These are phyloP conservation scores for Candida pseudocylindracea DNA, from an alignment of 1,139 yeast genomes.

Conservation along the genomic window DNA sequence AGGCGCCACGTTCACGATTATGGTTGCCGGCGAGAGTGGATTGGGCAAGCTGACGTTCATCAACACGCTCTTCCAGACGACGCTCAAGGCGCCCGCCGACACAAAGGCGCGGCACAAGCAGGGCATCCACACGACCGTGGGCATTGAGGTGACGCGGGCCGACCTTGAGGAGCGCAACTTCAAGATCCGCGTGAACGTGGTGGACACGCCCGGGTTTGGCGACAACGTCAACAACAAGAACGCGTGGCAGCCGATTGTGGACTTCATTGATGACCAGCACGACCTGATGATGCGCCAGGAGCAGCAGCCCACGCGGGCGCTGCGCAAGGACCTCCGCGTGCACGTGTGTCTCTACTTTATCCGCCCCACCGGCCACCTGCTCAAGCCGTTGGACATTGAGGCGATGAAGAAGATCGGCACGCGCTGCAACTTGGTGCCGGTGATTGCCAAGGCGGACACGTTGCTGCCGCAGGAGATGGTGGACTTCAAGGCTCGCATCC, in stretches of 20 bases:
- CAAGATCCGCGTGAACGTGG: slow-evolving; percentile 60
- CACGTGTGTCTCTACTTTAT: slow-evolving; percentile 92
- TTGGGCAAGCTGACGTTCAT: slow-evolving; percentile 86
- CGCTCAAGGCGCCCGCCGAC: slow-evolving; percentile 27
- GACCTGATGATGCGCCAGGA: slow-evolving; percentile 90
- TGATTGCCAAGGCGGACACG: slow-evolving; percentile 90
- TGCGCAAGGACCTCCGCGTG: slow-evolving; percentile 67
- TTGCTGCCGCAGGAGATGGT: slow-evolving; percentile 65
- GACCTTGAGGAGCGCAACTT: slow-evolving; percentile 85
- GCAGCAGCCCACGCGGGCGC: slow-evolving; percentile 66
- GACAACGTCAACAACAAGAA: slow-evolving; percentile 86
- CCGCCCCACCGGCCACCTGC: slow-evolving; percentile 88
- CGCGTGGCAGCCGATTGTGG: slow-evolving; percentile 86
- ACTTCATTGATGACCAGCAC: slow-evolving; percentile 92
- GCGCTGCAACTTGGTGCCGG: slow-evolving; percentile 84
- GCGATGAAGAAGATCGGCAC: slow-evolving; percentile 75
- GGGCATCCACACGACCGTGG: slow-evolving; percentile 61
- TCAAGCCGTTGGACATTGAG: slow-evolving; percentile 87
- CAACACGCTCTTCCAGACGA: slow-evolving; percentile 73
- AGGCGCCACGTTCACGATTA: slow-evolving; percentile 78
- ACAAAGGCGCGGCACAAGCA: slow-evolving; percentile 36
- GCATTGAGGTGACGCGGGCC: slow-evolving; percentile 77
- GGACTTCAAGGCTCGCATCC: slow-evolving; percentile 64
- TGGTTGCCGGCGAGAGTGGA: slow-evolving; percentile 95
- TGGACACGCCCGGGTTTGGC: slow-evolving; percentile 97